These are phyloP conservation scores for Flagelloscypha sp. DNA, from an alignment of 768 basidiomycete species.

Conservation along the genomic window DNA sequence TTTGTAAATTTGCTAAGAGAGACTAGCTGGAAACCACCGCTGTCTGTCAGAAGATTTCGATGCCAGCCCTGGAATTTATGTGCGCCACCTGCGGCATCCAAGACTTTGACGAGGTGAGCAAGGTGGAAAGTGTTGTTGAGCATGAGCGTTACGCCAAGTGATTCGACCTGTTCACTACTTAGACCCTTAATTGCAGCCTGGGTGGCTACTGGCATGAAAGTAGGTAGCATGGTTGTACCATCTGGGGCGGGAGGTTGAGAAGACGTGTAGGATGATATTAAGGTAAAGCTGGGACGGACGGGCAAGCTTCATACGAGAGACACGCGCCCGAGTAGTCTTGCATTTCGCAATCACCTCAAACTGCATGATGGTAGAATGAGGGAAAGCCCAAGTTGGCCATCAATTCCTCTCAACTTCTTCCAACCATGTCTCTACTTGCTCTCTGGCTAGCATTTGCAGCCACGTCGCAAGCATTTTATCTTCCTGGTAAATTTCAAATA, in stretches of 20 bases:
- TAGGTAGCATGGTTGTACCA: constrained; percentile 75
- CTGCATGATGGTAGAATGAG: constrained; percentile 44
- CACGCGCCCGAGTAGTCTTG: constrained; percentile 72
- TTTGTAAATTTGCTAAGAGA: constrained; percentile 77
- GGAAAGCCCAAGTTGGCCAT: constrained; percentile 1
- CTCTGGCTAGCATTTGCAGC: constrained; percentile 15
- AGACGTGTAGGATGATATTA: constrained; percentile 5
- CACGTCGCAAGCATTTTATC: constrained; percentile 65
- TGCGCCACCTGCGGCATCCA: constrained; percentile 74
- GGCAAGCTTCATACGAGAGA: constrained; percentile 75
- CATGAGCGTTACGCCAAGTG: constrained; percentile 73
- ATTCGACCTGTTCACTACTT: constrained; percentile 78
- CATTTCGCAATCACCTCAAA: constrained; percentile 81
- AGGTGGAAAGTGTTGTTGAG: constrained; percentile 90
- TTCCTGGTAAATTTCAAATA: no score
- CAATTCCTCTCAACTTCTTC: constrained; percentile 1
- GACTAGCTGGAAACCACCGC: constrained; percentile 85
- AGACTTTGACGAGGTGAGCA: constrained; percentile 67
- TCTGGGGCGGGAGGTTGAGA: constrained; percentile 32
- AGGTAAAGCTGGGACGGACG: constrained; percentile 46
- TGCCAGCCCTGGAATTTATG: constrained; percentile 88
- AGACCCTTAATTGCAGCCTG: constrained; percentile 89
- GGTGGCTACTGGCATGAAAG: constrained; percentile 92
- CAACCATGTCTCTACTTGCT: constrained; percentile 17
- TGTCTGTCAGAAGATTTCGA: constrained; percentile 80